phyloP scores from a whole-genome alignment of 192 early-diverging fungal species.

The Coemansia sp. region DNA sequence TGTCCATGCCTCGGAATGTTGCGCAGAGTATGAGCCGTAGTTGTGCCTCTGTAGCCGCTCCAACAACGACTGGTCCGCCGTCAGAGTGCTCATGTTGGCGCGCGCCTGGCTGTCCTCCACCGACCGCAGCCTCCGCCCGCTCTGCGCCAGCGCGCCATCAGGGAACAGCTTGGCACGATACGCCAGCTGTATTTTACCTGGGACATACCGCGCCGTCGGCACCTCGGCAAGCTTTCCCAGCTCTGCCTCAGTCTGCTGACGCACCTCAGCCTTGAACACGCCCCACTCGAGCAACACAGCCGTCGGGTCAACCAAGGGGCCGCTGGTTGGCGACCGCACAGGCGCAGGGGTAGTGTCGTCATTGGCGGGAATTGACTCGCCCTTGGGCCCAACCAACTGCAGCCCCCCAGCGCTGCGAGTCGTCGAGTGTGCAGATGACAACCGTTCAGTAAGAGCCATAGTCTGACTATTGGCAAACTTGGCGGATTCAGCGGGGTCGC shows the following conservation, averaged over 20 bases:
- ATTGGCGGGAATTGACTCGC: background rate
- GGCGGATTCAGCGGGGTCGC: slow-evolving; percentile 1
- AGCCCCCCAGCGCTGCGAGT: background rate
- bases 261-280: slow-evolving; percentile 31
- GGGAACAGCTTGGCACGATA: slow-evolving; percentile 41
- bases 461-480: slow-evolving; percentile 25
- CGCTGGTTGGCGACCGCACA: slow-evolving; percentile 6
- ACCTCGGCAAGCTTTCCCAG: background rate
- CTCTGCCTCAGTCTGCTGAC: slow-evolving; percentile 7
- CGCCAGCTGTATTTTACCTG: slow-evolving; percentile 34
- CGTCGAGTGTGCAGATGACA: slow-evolving; percentile 13
- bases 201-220: slow-evolving; percentile 5
- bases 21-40: background rate
- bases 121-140: slow-evolving; percentile 41
- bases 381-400: background rate
- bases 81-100: background rate
- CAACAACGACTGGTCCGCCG: background rate
- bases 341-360: background rate
- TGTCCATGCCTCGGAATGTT: slow-evolving; percentile 3
- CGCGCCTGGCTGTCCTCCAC: slow-evolving; percentile 18
- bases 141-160: slow-evolving; percentile 24
- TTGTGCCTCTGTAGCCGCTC: background rate
- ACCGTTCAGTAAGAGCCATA: slow-evolving; percentile 11
- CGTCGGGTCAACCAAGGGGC: slow-evolving; percentile 19
- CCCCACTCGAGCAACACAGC: slow-evolving; percentile 32